A percentile compares a stretch with the other conserved stretches of the same genome.
Evolutionary conservation across 1,284 basidiomycete species (phyloP).

Genomic region (Pseudozyma pruni): DNA sequence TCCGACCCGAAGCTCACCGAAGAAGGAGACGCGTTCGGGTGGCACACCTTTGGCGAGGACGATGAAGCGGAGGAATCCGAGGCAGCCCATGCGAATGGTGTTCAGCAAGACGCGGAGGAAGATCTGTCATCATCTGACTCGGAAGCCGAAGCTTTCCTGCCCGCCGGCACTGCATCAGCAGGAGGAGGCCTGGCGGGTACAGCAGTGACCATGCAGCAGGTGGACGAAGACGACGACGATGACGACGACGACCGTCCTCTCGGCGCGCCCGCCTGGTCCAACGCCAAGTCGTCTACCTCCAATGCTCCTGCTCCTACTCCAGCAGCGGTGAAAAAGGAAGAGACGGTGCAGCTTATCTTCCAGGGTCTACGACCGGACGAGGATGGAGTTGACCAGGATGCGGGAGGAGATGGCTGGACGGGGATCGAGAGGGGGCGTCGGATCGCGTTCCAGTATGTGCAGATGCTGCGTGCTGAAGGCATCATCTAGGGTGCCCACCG

Average conservation of each 20-base stretch:
- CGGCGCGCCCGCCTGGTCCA: slow-evolving; percentile 24
- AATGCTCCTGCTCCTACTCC: background rate
- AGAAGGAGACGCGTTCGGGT: slow-evolving; percentile 16
- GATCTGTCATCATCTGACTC: slow-evolving; percentile 25
- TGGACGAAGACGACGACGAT: slow-evolving; percentile 44
- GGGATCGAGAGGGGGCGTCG: slow-evolving; percentile 43
- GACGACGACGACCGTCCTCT: slow-evolving; percentile 49
- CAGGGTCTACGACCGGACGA: slow-evolving; percentile 32
- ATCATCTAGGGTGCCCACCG: slow-evolving; percentile 47
- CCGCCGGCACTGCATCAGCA: background rate
- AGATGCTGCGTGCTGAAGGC: slow-evolving; percentile 47
- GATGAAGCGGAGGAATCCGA: slow-evolving; percentile 7
- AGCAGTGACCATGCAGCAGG: slow-evolving; percentile 38
- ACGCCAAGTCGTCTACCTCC: slow-evolving; percentile 6
- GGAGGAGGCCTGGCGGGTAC: slow-evolving; percentile 15
- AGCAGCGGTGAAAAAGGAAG: slow-evolving; percentile 15
- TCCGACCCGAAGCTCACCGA: too few relatives aligned
- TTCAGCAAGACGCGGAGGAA: slow-evolving; percentile 13
- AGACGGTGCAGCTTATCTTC: slow-evolving; percentile 39
- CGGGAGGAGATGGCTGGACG: slow-evolving; percentile 24
- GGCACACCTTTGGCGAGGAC: slow-evolving; percentile 32
- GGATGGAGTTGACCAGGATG: background rate
- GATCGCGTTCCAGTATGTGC: slow-evolving; percentile 48
- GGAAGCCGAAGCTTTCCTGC: slow-evolving; percentile 8
- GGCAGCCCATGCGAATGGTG: background rate